Evolutionary conservation across 257 asterid genomes (phyloP).

Genomic region (Solanum habrochaites): DNA sequence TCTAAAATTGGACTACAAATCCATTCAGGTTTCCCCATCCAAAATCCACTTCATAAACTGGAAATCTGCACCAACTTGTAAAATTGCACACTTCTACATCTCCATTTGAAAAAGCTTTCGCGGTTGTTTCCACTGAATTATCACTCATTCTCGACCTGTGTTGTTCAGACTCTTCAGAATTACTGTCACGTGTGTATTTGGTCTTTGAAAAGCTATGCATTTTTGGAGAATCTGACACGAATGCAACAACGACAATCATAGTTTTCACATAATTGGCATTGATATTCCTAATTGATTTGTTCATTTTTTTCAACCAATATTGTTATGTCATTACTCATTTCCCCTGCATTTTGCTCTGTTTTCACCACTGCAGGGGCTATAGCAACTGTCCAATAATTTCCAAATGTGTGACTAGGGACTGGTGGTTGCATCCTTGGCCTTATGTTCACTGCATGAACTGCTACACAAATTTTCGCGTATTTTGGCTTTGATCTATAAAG

Average conservation of each 20-base stretch:
- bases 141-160: not conserved
- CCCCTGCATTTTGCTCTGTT: not conserved
- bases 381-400: not conserved
- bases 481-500: not conserved
- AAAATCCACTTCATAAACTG: slow-evolving; percentile 11
- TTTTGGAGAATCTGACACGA: not conserved
- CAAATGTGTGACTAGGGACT: not conserved
- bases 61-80: slow-evolving; percentile 18
- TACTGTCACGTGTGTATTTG: not conserved
- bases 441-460: slow-evolving; percentile 18
- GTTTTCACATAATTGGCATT: not conserved
- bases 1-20: not conserved
- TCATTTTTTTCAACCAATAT: not conserved
- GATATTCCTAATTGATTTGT: not conserved
- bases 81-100: not conserved
- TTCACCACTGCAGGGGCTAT: not conserved
- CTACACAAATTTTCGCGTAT: not conserved
- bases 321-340: not conserved
- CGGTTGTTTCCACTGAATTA: not conserved
- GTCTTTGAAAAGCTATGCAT: not conserved
- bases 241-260: not conserved
- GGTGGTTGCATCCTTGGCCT: slow-evolving; percentile 10
- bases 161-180: not conserved
- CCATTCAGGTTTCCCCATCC: slow-evolving; percentile 18
- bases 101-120: not conserved